phyloP scores from a whole-genome alignment of 73 alveolate species.

The Breviolum minutum region DNA sequence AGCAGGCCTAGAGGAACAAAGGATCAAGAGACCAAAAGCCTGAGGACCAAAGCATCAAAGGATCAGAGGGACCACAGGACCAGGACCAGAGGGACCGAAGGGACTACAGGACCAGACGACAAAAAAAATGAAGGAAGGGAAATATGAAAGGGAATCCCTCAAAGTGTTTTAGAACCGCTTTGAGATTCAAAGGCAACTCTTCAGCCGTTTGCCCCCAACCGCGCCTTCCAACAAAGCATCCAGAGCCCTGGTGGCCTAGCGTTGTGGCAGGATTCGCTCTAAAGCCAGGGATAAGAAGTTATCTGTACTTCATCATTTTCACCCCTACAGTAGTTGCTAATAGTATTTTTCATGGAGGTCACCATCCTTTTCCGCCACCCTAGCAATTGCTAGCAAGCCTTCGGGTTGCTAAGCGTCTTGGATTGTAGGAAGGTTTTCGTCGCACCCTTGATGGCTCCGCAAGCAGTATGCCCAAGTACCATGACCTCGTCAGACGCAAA shows the following conservation, averaged over 20 bases:
- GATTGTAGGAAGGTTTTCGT: neutral
- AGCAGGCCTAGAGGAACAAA: no score
- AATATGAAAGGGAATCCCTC: neutral
- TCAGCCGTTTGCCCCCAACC: neutral
- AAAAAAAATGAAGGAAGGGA: no score
- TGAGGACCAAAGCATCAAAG: no score
- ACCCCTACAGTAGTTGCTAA: neutral
- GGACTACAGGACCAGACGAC: neutral
- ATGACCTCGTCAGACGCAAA: neutral
- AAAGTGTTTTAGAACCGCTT: no score
- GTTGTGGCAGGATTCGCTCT: neutral
- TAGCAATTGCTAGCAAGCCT: neutral
- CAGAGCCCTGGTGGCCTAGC: constrained; percentile 22
- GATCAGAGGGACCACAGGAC: no score
- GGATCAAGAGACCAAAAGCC: no score
- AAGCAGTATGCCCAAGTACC: constrained; percentile 50
- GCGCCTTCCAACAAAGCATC: constrained; percentile 19
- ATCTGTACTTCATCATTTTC: neutral
- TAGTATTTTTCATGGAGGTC: neutral
- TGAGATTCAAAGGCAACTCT: neutral
- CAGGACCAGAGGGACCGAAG: no score
- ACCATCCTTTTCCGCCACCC: no score
- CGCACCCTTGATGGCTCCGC: constrained; percentile 69
- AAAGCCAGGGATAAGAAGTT: neutral
- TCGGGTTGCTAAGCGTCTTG: neutral